phyloP scores from a whole-genome alignment of 2,329 filamentous ascomycete species.

The Tolypocladium sp. region DNA sequence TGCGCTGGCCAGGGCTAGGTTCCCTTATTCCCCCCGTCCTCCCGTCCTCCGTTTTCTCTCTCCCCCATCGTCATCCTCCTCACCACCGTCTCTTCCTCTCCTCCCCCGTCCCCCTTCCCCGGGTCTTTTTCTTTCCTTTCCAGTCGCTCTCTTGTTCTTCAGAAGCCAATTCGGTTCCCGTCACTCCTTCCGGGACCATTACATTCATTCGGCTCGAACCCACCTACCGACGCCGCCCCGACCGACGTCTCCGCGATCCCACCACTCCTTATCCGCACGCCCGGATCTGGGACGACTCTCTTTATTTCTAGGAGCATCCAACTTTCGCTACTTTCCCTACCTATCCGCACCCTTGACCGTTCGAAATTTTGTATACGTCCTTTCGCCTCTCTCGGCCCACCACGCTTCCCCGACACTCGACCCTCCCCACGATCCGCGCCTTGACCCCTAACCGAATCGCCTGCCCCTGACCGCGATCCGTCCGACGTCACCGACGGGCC shows the following conservation, averaged over 20 bases:
- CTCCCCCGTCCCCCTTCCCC: conserved; percentile 24
- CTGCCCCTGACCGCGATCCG: neutral
- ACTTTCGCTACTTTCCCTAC: conserved; percentile 5
- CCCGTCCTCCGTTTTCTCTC: conserved; percentile 24
- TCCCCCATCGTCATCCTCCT: conserved; percentile 23
- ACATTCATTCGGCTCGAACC: conserved; percentile 28
- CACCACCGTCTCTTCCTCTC: conserved; percentile 23
- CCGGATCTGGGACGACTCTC: conserved; percentile 14
- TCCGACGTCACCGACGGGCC: neutral
- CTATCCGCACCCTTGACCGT: conserved; percentile 1
- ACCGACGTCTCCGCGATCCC: conserved; percentile 7
- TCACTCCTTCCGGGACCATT: conserved; percentile 43
- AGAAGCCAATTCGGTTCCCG: conserved; percentile 31
- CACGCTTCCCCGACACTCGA: neutral
- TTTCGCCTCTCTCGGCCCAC: neutral
- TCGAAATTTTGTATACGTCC: neutral
- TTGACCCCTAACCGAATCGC: neutral
- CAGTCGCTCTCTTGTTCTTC: conserved; percentile 43
- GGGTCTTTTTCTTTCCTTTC: conserved; percentile 32
- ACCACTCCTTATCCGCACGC: conserved; percentile 8
- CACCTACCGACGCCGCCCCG: conserved; percentile 6
- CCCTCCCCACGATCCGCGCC: neutral
- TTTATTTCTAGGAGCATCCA: conserved; percentile 10
- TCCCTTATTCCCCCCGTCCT: conserved; percentile 21
- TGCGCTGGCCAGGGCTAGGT: neutral